Evolutionary conservation across 2,329 filamentous ascomycete species (phyloP), one percentile per base, ranked within the genome.

Genomic region (Fusarium sp.): DNA sequence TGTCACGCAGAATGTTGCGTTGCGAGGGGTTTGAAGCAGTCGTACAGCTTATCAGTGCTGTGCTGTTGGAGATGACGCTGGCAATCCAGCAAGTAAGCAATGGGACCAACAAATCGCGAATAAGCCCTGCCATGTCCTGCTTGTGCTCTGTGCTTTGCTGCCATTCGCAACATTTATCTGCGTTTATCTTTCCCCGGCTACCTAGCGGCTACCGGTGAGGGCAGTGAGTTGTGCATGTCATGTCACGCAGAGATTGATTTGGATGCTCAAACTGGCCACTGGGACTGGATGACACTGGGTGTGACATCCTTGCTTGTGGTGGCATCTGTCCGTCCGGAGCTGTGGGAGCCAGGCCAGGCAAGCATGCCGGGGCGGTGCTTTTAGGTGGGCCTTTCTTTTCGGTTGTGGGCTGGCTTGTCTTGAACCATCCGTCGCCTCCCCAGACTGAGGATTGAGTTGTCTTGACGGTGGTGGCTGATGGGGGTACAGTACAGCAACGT

Each of bases 31-130:
- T 71, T 63, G 49, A 32, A 63, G 47, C 20, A 51, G 65, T 64
- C 63, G 55, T 50, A 57, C 68, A 45, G 46, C 20, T 59, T 66
- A 44, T 57, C 56, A 62, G 63, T 59, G 59, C 55, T 64, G 30
- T 65, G 58, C 70, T 60, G 40, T 63, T 72, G 54, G 70, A 72
- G 68, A 73, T 75, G 70, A 76, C 61, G 72, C 73, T 62, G 72
- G 59, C 51, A 27, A 53, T 50, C 34, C 55, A 40, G 43, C 58
- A 70, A 66, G 59, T 32, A 66, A 52, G 57, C 57, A 46, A 62
- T 54, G 30, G 29, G 61, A 53, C 38, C 45, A 45, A 53, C 43
- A 66, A 51, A 45, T 70, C 44, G 32, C 30, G 51, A 32, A 46
- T 16, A 55, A 51, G 43, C 44, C 46, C 53, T 53, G 50, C 16